Evolutionary conservation across 345 rosid species (phyloP), one percentile per base, ranked within the genome.

Genomic region (Gossypium thurberi): DNA sequence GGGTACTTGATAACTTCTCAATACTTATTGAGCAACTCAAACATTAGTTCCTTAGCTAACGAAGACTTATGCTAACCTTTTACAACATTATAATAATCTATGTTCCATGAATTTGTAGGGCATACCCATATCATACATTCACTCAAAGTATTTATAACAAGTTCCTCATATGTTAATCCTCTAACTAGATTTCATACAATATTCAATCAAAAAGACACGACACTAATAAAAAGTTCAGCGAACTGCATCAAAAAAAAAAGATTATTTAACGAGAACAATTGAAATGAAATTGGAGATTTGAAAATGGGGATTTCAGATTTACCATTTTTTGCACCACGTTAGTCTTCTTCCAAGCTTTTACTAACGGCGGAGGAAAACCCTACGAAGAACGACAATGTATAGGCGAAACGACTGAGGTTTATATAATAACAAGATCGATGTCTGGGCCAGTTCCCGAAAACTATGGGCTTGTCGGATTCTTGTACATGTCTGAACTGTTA

Each of bases 341-440:
- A 48, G 28, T 20, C 6, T 47, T 47, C 33, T 65, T 23, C 70
- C 18, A 7, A 65, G 40, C 55, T 46, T 37, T 7, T 65, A 51
- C 21, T 37, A 66, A 47, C 56, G 56, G 56, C 70, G 18, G 70
- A 8, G 56, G 70, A 23, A 14, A 66, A 23, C 70, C 53, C 70
- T 47, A 66, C 1, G 25, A 18, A 47, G 18, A 46, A 21, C 6
- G 20, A 47, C 51, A 10, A 23, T 47, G 42, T 13, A 1, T 3
- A 13, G 1, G 2, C 6, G 21, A 8, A 3, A 23, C 3, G 13
- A 47, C 6, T 47, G 47, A 52, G 18, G 37, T 23, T 66, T 66
- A 47, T 66, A 47, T 46, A 23, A 3, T 5, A 65, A 18, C n/a
- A 65, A 44, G 18, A 25, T 13, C 10, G 0, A 65, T 25, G 2